Evolutionary conservation across 306 rosid genomes (phyloP), one percentile per base, ranked within the genome.

Genomic region (Hippophae tibetana): DNA sequence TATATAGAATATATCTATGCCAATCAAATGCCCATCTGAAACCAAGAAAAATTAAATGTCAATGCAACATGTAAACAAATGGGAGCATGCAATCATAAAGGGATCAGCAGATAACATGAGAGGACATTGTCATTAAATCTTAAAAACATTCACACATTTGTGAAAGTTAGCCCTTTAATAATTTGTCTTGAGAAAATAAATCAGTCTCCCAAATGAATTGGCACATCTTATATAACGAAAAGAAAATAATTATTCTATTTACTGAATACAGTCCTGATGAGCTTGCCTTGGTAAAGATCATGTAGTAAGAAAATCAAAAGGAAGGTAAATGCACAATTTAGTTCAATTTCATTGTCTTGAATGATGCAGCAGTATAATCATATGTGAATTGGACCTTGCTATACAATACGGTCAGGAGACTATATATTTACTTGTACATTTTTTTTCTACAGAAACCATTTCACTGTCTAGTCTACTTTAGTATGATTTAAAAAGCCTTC

Each of bases 71-170:
- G 43, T 41, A 6, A 69, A 54, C 64, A 61, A 66, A 55, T 57
- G 55, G 57, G 76, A 75, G 71, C 47, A 60, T 3, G 25, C 18
- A 3, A 63, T 13, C n/a, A 18, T 5, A 59, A 75, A 43, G 58
- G 60, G 61, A 48, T 63, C 63, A 56, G 43, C 31, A 67, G 55
- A 31, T 56, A 64, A 77, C 40, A 73, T 42, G 42, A 75, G 59
- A 42, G 56, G 74, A 54, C 56, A 49, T 58, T 25, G 12, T 14
- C 26, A 10, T 52, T 41, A n/a, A 53, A 13, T 31, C 38, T n/a
- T 0, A 14, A 46, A 53, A 13, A 59, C 44, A n/a, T 1, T 13
- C 31, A 6, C 25, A 48, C 14, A 54, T 7, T 3, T 42, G 47
- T 27, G 56, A 41, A 43, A 55, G 10, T 27, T 40, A 50, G 41